phyloP scores from a whole-genome alignment of 805 yeast species.

The Lipomyces oligophaga region DNA sequence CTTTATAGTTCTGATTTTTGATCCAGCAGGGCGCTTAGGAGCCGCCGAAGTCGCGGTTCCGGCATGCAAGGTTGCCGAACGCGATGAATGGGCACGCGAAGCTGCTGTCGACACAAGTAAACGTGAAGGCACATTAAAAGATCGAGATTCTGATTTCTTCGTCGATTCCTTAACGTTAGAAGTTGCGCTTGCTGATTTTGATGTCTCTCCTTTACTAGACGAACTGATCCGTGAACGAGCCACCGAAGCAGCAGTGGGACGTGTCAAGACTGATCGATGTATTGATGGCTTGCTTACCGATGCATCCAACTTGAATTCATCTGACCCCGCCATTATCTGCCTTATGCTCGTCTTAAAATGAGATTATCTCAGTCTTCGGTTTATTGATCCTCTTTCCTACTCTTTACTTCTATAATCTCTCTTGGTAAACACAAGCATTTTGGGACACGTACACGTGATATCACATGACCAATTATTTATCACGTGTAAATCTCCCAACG shows the following conservation, averaged over 20 bases:
- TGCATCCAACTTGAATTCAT: background rate
- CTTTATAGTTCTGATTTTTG: too few relatives aligned
- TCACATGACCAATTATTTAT: too few relatives aligned
- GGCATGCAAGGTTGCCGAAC: too few relatives aligned
- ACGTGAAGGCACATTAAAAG: slow-evolving; percentile 2
- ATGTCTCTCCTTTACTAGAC: background rate
- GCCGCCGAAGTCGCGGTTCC: too few relatives aligned
- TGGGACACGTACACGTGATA: too few relatives aligned
- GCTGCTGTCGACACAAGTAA: slow-evolving; percentile 12
- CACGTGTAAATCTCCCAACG: too few relatives aligned
- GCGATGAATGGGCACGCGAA: slow-evolving; percentile 6
- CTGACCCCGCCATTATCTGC: background rate
- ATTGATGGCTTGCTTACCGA: background rate
- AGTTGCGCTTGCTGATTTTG: background rate
- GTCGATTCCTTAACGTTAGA: background rate
- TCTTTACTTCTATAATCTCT: too few relatives aligned
- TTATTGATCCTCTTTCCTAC: too few relatives aligned
- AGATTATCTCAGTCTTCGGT: background rate
- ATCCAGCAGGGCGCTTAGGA: too few relatives aligned
- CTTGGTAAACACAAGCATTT: too few relatives aligned
- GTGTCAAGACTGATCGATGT: background rate
- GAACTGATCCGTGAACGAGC: background rate
- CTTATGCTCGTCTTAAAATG: background rate
- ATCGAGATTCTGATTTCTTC: background rate
- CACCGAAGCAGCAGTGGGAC: background rate